Percentiles rank a stretch among this genome's conserved stretches.
Conservation (phyloP, 768 basidiomycete species). For the Mycena latifolia region DNA sequence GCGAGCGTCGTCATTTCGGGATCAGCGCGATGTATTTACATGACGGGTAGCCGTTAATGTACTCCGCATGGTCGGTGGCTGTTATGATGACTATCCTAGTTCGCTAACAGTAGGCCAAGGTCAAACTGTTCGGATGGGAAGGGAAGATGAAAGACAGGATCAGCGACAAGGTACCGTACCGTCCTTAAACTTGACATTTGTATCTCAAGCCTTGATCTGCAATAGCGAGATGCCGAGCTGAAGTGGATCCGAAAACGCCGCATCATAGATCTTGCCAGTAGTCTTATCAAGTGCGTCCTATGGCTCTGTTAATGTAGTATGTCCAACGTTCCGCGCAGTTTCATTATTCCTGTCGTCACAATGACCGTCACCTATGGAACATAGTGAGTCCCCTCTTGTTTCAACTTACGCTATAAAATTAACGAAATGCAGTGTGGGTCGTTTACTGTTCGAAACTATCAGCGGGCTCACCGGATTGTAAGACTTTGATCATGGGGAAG, state of each 20-base stretch:
- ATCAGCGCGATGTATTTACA: not conserved
- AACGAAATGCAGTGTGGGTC: slow-evolving; percentile 46
- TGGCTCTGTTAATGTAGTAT: slow-evolving; percentile 39
- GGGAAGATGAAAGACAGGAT: slow-evolving; percentile 67
- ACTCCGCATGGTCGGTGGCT: slow-evolving; percentile 71
- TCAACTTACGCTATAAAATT: slow-evolving; percentile 38
- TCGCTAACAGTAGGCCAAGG: slow-evolving; percentile 1
- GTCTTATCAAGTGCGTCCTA: slow-evolving; percentile 43
- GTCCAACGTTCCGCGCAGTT: slow-evolving; percentile 44
- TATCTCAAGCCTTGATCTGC: slow-evolving; percentile 22
- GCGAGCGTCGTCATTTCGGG: slow-evolving; percentile 38
- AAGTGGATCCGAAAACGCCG: slow-evolving; percentile 53
- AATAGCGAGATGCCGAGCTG: slow-evolving; percentile 59
- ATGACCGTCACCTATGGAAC: slow-evolving; percentile 62
- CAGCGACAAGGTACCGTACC: slow-evolving; percentile 50
- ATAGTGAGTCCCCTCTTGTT: slow-evolving; percentile 40
- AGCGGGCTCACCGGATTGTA: not conserved
- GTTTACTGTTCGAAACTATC: too few species aligned
- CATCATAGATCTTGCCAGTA: slow-evolving; percentile 54
- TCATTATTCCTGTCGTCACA: slow-evolving; percentile 47
- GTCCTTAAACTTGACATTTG: slow-evolving; percentile 40
- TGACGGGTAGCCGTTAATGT: slow-evolving; percentile 61
- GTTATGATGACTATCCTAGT: not conserved
- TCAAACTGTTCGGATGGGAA: slow-evolving; percentile 72
- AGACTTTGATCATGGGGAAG: slow-evolving; percentile 55